A percentile compares a stretch with the other conserved stretches of the same genome.
Conservation (phyloP, 805 yeast genomes). For the Candida nanaspora region DNA sequence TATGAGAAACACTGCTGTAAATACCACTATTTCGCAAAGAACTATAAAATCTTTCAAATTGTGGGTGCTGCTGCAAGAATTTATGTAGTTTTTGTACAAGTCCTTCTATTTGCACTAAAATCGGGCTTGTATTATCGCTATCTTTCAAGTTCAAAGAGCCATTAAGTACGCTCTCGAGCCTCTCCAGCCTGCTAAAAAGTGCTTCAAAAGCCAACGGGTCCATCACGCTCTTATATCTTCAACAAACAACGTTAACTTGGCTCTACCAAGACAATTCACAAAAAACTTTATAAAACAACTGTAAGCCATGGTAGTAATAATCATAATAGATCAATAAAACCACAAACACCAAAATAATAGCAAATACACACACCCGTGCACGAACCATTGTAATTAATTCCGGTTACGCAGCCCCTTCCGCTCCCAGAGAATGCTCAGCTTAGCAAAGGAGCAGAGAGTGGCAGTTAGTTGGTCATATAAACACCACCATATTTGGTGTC, state of each 20-base stretch:
- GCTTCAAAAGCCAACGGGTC: neutral
- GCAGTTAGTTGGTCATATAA: too few species aligned
- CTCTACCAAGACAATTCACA: too few species aligned
- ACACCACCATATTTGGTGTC: too few species aligned
- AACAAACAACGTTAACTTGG: slow-evolving; percentile 1
- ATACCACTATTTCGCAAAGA: slow-evolving; percentile 5
- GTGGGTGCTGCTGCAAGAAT: slow-evolving; percentile 3
- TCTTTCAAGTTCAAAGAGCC: slow-evolving; percentile 1
- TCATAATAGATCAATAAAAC: too few species aligned
- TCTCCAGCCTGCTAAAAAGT: slow-evolving; percentile 4
- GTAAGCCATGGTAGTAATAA: too few species aligned
- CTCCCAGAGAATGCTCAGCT: too few species aligned
- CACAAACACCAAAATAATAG: too few species aligned
- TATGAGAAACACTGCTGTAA: slow-evolving; percentile 4
- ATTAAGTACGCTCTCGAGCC: slow-evolving; percentile 8
- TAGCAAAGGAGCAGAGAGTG: too few species aligned
- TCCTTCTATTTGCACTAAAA: slow-evolving; percentile 3
- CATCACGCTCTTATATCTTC: slow-evolving; percentile 5
- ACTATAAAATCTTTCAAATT: slow-evolving; percentile 3
- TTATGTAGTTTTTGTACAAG: slow-evolving; percentile 2
- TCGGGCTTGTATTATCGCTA: slow-evolving; percentile 1
- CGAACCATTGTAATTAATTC: too few species aligned
- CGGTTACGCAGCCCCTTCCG: too few species aligned
- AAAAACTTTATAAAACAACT: too few species aligned
- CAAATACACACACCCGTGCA: too few species aligned